Percentiles rank a stretch among this genome's conserved stretches.
phyloP scores from a whole-genome alignment of 257 asterid genomes.

The Jacaranda copaia region DNA sequence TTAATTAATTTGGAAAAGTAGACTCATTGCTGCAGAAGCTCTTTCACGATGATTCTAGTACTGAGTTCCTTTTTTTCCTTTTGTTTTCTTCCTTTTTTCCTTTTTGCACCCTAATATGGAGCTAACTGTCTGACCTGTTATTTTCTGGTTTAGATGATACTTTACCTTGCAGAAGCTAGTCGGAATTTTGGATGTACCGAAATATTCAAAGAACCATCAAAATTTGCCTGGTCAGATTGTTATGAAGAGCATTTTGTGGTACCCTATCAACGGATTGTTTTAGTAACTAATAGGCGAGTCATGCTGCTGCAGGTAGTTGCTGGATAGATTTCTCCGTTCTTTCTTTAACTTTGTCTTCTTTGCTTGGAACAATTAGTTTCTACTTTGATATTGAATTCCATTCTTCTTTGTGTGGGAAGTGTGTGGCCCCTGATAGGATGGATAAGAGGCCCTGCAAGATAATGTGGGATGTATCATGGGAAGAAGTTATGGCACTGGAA shows the following conservation, averaged over 20 bases:
- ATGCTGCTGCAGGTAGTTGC: conserved; percentile 85
- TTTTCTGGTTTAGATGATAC: conserved; percentile 70
- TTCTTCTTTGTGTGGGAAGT: conserved; percentile 55
- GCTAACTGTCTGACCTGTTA: conserved; percentile 26
- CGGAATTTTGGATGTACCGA: conserved; percentile 95
- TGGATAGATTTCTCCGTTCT: conserved; percentile 22
- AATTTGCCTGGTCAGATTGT: conserved; percentile 92
- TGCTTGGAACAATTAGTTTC: conserved; percentile 13
- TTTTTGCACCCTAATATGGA: conserved; percentile 5
- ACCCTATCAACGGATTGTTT: conserved; percentile 84
- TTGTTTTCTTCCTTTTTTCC: too few species aligned
- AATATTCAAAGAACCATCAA: conserved; percentile 97
- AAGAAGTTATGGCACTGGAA: conserved; percentile 85
- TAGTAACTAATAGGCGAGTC: conserved; percentile 85
- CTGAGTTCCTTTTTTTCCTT: background rate
- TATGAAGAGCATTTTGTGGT: conserved; percentile 85
- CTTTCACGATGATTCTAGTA: background rate
- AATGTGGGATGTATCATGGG: conserved; percentile 98
- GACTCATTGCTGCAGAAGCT: conserved; percentile 4
- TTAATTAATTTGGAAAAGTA: background rate
- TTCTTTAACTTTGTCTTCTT: conserved; percentile 2
- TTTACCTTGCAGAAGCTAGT: conserved; percentile 94
- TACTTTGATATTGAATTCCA: conserved; percentile 27
- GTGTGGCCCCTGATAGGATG: conserved; percentile 75
- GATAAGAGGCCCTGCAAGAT: conserved; percentile 95